Evolutionary conservation across 306 rosid species (phyloP), one percentile per base, ranked within the genome.

Genomic region (Hylodesmum podocarpum): DNA sequence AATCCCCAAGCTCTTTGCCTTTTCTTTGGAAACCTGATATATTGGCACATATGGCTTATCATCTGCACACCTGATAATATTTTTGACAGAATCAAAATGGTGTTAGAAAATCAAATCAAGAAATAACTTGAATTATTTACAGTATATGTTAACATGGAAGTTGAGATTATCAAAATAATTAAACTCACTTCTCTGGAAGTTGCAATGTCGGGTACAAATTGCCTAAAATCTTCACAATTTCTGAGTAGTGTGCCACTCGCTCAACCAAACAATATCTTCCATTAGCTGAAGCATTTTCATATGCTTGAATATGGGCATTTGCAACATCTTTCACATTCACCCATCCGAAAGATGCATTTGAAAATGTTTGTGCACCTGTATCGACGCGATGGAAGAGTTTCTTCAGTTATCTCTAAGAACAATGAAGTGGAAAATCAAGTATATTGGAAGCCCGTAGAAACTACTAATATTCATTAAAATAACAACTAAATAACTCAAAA

Each of bases 321-420:
- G 91, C 94, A 54, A 88, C 91, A 77, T 92, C 91, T 78, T 86
- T 92, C 54, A 92, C 93, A 76, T 90, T 75, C 41, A 92, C 47
- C 93, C 91, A 92, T 59, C 91, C 89, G 33, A 75, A 72, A 65
- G 76, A 22, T 13, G 21, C 2, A 75, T 92, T 90, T 13, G 80
- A 84, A 83, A 67, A 90, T 24, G 88, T 81, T 59, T 79, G 63
- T 22, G 88, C 77, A 70, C 97, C 97, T 90, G 79, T 80, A 77
- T 61, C 62, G 66, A 57, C 37, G 10, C 54, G 6, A 4, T 18
- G 21, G 34, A 14, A 27, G 22, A 40, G 15, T 36, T 24, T 29
- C 46, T 50, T 49, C 64, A 43, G n/a, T 43, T 44, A 43, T 63
- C 47, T 10, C n/a, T n/a, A 61, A n/a, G 44, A 31, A n/a, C 40